phyloP scores from a whole-genome alignment of 2,329 filamentous ascomycete genomes.

The Blastomyces percursus region DNA sequence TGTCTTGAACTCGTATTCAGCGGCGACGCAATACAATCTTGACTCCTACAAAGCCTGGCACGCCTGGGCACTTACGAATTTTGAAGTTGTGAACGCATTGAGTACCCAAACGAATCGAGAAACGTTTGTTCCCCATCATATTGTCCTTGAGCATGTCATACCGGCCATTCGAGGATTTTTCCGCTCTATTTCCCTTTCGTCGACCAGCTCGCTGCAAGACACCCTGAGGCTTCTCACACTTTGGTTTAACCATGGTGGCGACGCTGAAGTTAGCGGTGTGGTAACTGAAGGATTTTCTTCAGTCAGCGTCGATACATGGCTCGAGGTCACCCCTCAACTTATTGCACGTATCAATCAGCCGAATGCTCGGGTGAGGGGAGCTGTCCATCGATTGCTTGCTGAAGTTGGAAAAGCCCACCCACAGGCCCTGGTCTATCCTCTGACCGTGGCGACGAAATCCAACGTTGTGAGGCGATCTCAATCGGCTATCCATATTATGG shows the following conservation, averaged over 20 bases:
- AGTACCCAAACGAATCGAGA: conserved; percentile 55
- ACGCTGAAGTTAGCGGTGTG: conserved; percentile 73
- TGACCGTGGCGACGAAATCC: conserved; percentile 98
- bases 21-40: conserved; percentile 87
- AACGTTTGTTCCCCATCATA: conserved; percentile 48
- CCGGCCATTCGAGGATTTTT: conserved; percentile 95
- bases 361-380: conserved; percentile 73
- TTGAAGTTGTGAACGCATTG: conserved; percentile 86
- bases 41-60: conserved; percentile 99
- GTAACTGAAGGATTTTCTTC: conserved; percentile 84
- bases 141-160: conserved; percentile 78
- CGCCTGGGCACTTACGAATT: conserved; percentile 95
- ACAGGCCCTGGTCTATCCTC: conserved; percentile 89
- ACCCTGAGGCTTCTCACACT: conserved; percentile 83
- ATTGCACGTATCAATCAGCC: conserved; percentile 97
- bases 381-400: conserved; percentile 82
- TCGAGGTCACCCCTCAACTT: conserved; percentile 94
- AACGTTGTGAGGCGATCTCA: conserved; percentile 73
- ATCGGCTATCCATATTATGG: conserved; percentile 90
- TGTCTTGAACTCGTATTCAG: conserved; percentile 78
- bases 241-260: conserved; percentile 91
- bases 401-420: conserved; percentile 92
- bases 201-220: conserved; percentile 87
- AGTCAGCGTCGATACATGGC: conserved; percentile 95
- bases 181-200: conserved; percentile 86